Evolutionary conservation across 2,329 filamentous ascomycete species (phyloP), one percentile per base, ranked within the genome.

Genomic region (Metarhizium humberi): DNA sequence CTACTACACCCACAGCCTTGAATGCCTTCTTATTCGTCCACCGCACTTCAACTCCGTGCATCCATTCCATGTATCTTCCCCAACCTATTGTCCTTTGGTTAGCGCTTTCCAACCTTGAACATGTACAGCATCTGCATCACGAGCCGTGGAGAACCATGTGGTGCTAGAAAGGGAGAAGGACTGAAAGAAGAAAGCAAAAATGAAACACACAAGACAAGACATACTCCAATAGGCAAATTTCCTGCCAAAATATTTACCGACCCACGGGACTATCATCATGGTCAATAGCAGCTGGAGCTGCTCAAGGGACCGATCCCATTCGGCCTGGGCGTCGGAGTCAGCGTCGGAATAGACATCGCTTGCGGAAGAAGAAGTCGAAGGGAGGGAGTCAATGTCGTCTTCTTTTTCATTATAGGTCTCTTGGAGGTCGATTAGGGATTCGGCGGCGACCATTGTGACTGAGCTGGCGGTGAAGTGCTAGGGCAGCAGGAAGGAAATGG

Each of bases 191-290:
- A 32, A 20, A 13, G 18, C 14, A 4, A 43, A n/a, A 11, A n/a
- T 8, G 25, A 42, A 34, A 11, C 42, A 20, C 6, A 6, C 13
- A 14, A 42, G 40, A 6, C 16, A 36, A n/a, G 48, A 46, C 18
- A 60, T 79, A 96, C 92, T 90, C 90, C 91, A 96, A 69, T 95
- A 96, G 57, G 92, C 92, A 75, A 92, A 95, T 72, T 90, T 95
- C 69, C 94, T 82, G 49, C 94, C 94, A 70, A 96, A 84, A 73
- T 91, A 97, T 73, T 97, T 99, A 57, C 94, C 94, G 62, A 90
- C 77, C 71, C 95, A 96, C 3, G 94, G 94, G 52, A 99, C 87
- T 63, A 97, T 72, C 51, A 97, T 88, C 90, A 99, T 95, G 20
- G 89, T 95, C 68, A 97, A 73, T 62, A 99, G 78, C 61, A 97